These are phyloP conservation scores for Colletotrichum spaethianum DNA, from an alignment of 2,329 filamentous ascomycete genomes.

Conservation along the genomic window DNA sequence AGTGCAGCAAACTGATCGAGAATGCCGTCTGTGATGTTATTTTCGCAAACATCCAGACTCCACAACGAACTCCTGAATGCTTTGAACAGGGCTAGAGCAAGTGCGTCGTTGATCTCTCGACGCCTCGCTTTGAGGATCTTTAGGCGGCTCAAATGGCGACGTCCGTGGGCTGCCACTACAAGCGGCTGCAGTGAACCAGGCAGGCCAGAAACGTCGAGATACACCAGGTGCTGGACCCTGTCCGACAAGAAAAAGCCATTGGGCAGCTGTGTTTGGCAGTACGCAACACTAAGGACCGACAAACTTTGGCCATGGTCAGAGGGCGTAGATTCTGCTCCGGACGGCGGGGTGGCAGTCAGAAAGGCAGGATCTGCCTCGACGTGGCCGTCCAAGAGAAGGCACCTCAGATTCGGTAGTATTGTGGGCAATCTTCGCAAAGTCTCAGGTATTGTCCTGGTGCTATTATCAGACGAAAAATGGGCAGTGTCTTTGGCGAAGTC, in stretches of 20 bases:
- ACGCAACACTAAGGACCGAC: conserved; percentile 61
- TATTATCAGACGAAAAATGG: conserved; percentile 58
- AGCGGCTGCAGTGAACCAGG: conserved; percentile 60
- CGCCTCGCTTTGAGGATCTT: conserved; percentile 66
- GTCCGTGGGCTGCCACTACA: conserved; percentile 50
- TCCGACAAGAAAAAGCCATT: conserved; percentile 55
- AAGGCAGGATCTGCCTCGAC: conserved; percentile 59
- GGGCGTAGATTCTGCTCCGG: conserved; percentile 11
- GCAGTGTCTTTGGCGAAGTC: conserved; percentile 56
- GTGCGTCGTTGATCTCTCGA: conserved; percentile 61
- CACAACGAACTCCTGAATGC: conserved; percentile 60
- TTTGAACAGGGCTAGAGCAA: conserved; percentile 52
- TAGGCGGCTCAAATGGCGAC: conserved; percentile 59
- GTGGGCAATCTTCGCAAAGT: conserved; percentile 56
- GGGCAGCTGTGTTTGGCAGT: conserved; percentile 58
- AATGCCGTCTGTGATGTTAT: conserved; percentile 64
- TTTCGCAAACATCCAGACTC: conserved; percentile 70
- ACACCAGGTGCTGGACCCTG: conserved; percentile 60
- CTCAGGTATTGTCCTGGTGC: conserved; percentile 53
- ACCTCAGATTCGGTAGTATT: conserved; percentile 60
- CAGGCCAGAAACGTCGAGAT: conserved; percentile 67
- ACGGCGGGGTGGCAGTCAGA: conserved; percentile 47
- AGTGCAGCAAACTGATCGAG: conserved; percentile 51
- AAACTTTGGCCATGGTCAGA: conserved; percentile 44
- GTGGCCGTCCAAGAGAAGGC: conserved; percentile 64